Conservation (phyloP, 768 basidiomycete genomes). For the Mycena indigotica region DNA sequence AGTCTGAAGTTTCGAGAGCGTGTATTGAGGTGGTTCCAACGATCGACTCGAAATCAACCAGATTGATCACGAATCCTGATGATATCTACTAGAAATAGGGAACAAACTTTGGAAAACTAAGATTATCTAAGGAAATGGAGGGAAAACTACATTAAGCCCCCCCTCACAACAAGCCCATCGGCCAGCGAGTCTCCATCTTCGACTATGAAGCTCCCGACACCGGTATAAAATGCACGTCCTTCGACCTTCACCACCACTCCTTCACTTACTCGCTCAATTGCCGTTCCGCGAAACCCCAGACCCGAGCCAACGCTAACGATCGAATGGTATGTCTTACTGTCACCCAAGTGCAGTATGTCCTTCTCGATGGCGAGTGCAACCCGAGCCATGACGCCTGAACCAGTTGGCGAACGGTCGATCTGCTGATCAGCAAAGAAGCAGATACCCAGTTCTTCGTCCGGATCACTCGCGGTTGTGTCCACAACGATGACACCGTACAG, state of each 20-base stretch:
- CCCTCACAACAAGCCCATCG: conserved; percentile 9
- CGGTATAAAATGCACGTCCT: conserved; percentile 36
- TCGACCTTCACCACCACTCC: conserved; percentile 32
- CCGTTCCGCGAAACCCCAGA: conserved; percentile 30
- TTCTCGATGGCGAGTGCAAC: conserved; percentile 39
- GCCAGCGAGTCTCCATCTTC: conserved; percentile 20
- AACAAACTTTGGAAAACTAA: too few species aligned
- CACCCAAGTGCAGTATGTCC: conserved; percentile 28
- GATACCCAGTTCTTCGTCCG: conserved; percentile 25
- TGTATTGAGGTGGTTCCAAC: too few species aligned
- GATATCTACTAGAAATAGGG: too few species aligned
- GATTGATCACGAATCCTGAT: too few species aligned
- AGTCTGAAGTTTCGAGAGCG: too few species aligned
- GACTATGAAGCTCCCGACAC: conserved; percentile 24
- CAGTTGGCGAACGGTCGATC: conserved; percentile 42
- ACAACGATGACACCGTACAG: conserved; percentile 42
- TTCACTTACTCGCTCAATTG: conserved; percentile 18
- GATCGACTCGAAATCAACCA: too few species aligned
- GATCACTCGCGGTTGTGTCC: conserved; percentile 24
- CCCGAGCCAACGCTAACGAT: conserved; percentile 30
- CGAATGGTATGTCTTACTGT: conserved; percentile 37
- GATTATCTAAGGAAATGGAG: too few species aligned
- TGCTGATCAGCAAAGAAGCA: conserved; percentile 44
- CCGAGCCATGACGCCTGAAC: conserved; percentile 42
- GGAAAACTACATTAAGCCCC: too few species aligned